Evolutionary conservation across 257 asterid species (phyloP).

Genomic region (Capsicum baccatum): DNA sequence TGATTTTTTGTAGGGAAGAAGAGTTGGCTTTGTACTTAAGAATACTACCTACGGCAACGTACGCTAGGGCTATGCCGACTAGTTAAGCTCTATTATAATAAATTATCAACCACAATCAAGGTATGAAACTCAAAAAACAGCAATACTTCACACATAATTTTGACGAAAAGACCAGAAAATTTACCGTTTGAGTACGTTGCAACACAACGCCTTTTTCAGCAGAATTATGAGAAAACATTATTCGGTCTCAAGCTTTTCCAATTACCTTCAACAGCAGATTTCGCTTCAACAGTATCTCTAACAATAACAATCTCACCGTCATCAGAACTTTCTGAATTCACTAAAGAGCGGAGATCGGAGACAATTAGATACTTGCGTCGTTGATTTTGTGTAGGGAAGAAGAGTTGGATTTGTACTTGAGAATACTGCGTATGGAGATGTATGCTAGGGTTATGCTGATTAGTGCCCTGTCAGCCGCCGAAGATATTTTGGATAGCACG

Average conservation of each 20-base stretch:
- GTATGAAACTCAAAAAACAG: no score
- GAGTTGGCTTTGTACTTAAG: no score
- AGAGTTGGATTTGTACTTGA: constrained; percentile 55
- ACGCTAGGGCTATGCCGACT: no score
- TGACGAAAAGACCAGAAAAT: not conserved
- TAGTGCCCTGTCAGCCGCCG: constrained; percentile 79
- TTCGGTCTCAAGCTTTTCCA: constrained; percentile 54
- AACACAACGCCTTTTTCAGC: constrained; percentile 69
- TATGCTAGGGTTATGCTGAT: constrained; percentile 75
- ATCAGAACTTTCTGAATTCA: constrained; percentile 34
- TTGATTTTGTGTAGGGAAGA: constrained; percentile 69
- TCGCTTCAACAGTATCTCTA: constrained; percentile 77
- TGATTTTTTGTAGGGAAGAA: no score
- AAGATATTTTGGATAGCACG: constrained; percentile 53
- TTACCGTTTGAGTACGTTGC: constrained; percentile 69
- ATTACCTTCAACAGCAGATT: constrained; percentile 50
- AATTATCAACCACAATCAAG: no score
- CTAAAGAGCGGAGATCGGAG: constrained; percentile 74
- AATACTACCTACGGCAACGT: no score
- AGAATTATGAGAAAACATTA: constrained; percentile 53
- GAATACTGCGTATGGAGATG: constrained; percentile 68
- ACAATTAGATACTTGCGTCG: constrained; percentile 56
- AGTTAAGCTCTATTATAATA: no score
- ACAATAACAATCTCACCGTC: constrained; percentile 60
- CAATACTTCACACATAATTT: no score